phyloP scores from a whole-genome alignment of 345 rosid species.

The Salix viminalis region DNA sequence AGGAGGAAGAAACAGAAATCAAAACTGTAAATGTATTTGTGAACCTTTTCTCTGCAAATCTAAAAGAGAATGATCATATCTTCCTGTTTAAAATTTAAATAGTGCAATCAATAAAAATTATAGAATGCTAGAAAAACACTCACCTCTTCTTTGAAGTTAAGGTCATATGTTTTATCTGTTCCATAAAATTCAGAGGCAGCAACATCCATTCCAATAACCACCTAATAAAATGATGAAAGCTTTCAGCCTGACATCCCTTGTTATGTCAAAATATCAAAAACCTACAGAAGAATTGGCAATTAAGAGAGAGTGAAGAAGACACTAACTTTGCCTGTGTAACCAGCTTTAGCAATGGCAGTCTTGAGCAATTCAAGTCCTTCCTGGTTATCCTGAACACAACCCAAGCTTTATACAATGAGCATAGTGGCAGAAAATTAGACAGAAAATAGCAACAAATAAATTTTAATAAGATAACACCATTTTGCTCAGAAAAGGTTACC shows the following conservation, averaged over 20 bases:
- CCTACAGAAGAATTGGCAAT: neutral
- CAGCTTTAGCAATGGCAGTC: slow-evolving; percentile 89
- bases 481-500: slow-evolving; percentile 20
- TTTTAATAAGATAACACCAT: neutral
- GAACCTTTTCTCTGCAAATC: too few species aligned
- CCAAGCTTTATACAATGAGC: neutral
- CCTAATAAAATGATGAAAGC: slow-evolving; percentile 38
- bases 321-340: slow-evolving; percentile 81
- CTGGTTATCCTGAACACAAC: slow-evolving; percentile 71
- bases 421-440: slow-evolving; percentile 2
- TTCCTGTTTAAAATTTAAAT: too few species aligned
- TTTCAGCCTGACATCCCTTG: neutral
- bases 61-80: too few species aligned
- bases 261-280: neutral
- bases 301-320: neutral
- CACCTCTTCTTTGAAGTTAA: slow-evolving; percentile 65
- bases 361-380: slow-evolving; percentile 96
- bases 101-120: neutral
- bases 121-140: neutral
- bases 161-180: slow-evolving; percentile 70
- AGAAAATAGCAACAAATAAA: neutral
- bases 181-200: slow-evolving; percentile 96
- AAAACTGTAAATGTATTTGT: neutral
- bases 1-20: neutral
- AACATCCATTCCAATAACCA: slow-evolving; percentile 99